phyloP scores from a whole-genome alignment of 371 early-diverging fungal genomes.

The Phascolomyces articulosus region DNA sequence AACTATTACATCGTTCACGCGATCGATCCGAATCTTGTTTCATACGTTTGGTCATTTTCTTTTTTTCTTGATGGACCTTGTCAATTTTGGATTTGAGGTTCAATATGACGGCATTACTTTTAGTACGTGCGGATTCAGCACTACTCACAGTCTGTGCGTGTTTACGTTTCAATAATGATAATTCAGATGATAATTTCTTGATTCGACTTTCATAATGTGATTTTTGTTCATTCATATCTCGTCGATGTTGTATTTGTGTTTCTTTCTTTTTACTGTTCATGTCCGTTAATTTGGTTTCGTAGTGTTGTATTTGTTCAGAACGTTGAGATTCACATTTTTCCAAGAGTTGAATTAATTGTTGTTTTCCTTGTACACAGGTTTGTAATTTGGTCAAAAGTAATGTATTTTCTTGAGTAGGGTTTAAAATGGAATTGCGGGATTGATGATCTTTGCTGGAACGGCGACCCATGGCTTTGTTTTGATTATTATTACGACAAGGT shows the following conservation, averaged over 20 bases:
- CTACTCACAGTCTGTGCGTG: conserved; percentile 53
- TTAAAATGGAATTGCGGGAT: too few relatives aligned
- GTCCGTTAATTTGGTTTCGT: conserved; percentile 34
- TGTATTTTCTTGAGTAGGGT: conserved; percentile 11
- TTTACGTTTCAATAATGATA: conserved; percentile 57
- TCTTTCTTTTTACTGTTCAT: conserved; percentile 20
- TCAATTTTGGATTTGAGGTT: conserved; percentile 52
- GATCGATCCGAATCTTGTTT: conserved; percentile 69
- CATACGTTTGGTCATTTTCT: conserved; percentile 71
- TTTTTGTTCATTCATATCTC: conserved; percentile 23
- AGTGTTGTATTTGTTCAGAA: conserved; percentile 48
- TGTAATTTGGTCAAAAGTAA: conserved; percentile 8
- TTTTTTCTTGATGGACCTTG: conserved; percentile 69
- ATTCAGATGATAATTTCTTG: conserved; percentile 65
- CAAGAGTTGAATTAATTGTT: conserved; percentile 45
- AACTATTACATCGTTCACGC: conserved; percentile 61
- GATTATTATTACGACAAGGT: conserved; percentile 10
- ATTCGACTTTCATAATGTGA: conserved; percentile 65
- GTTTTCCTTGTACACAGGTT: conserved; percentile 30
- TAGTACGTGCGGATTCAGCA: conserved; percentile 44
- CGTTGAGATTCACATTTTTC: conserved; percentile 52
- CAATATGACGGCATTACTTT: conserved; percentile 47
- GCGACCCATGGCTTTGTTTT: not conserved
- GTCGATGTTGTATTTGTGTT: conserved; percentile 18
- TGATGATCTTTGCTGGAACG: not conserved